Evolutionary conservation across 2,329 filamentous ascomycete genomes (phyloP).

Genomic region (Penicillium vulpinum): DNA sequence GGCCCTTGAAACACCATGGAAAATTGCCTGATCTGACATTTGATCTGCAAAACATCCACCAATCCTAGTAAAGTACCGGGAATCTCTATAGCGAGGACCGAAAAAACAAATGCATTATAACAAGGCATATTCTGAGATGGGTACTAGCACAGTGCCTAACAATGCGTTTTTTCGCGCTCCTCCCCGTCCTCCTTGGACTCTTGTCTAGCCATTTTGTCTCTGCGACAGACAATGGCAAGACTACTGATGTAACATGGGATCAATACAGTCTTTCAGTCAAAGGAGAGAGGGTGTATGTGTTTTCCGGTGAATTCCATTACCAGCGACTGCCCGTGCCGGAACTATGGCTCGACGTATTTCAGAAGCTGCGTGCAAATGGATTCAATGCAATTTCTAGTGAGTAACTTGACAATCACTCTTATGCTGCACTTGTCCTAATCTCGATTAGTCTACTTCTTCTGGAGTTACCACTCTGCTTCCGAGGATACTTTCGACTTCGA

Average conservation of each 20-base stretch:
- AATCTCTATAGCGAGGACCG: constrained; percentile 26
- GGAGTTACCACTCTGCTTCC: constrained; percentile 33
- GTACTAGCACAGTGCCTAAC: background rate
- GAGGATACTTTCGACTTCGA: constrained; percentile 50
- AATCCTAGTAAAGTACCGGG: constrained; percentile 24
- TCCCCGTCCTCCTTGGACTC: constrained; percentile 17
- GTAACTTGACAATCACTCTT: background rate
- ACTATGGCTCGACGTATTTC: constrained; percentile 56
- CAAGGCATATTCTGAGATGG: background rate
- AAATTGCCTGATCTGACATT: constrained; percentile 21
- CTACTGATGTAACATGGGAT: constrained; percentile 53
- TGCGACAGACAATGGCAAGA: constrained; percentile 45
- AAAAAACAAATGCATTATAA: constrained; percentile 7
- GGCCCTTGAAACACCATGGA: constrained; percentile 6
- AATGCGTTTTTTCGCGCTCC: constrained; percentile 23
- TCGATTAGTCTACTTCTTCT: constrained; percentile 33
- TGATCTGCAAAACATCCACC: constrained; percentile 27
- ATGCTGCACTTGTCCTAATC: background rate
- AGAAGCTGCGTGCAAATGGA: constrained; percentile 55
- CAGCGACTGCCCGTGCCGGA: constrained; percentile 56
- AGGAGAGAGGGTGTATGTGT: constrained; percentile 51
- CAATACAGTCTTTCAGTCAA: constrained; percentile 53
- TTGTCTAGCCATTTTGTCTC: constrained; percentile 11
- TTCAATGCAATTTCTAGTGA: constrained; percentile 53
- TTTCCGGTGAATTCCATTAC: constrained; percentile 56